phyloP scores from a whole-genome alignment of 2,329 filamentous ascomycete species.

The Mollisiaceae sp. region DNA sequence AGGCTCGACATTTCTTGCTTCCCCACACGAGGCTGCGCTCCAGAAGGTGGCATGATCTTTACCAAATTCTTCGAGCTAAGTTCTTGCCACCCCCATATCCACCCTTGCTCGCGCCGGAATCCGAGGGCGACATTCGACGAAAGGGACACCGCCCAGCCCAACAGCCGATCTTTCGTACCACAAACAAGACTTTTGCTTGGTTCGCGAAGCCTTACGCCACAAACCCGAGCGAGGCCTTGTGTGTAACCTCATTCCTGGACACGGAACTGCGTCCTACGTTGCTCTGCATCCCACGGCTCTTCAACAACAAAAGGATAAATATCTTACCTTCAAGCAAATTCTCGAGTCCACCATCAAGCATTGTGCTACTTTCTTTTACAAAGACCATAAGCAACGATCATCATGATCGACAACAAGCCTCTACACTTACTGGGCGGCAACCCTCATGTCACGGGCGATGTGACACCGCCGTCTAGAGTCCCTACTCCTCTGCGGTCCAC shows the following conservation, averaged over 20 bases:
- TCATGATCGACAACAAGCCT: conserved; percentile 19
- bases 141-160: background rate
- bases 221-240: too few relatives aligned
- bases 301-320: background rate
- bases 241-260: conserved; percentile 16
- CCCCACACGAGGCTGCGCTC: conserved; percentile 16
- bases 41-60: conserved; percentile 21
- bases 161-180: conserved; percentile 15
- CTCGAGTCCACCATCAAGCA: background rate
- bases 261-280: background rate
- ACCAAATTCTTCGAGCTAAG: background rate
- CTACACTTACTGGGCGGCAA: background rate
- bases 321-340: background rate
- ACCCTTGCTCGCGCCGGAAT: conserved; percentile 12
- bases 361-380: background rate
- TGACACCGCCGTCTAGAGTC: conserved; percentile 28
- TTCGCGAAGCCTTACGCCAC: conserved; percentile 14
- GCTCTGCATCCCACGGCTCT: conserved; percentile 2
- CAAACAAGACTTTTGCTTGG: conserved; percentile 9
- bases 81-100: conserved; percentile 8
- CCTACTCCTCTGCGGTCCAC: conserved; percentile 26
- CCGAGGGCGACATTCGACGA: conserved; percentile 10
- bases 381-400: background rate
- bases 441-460: background rate
- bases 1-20: background rate